Base-by-base conservation (phyloP, 2,329 filamentous ascomycete genomes). In the Achaetomium macrosporum region DNA sequence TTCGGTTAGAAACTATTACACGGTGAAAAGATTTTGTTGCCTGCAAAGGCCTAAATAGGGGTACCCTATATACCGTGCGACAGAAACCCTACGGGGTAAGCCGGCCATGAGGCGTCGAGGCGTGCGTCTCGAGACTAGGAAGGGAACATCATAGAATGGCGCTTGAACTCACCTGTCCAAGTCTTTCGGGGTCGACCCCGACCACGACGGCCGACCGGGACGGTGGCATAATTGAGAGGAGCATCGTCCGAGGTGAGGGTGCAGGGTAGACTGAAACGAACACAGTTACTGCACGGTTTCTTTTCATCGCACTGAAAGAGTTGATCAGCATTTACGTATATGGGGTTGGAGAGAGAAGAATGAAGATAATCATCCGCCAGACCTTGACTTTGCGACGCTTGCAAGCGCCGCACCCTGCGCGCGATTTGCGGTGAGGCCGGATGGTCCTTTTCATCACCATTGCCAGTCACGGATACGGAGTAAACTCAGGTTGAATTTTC, bases 361-460 rank as follows among this genome's bases (percentile, higher is more conserved):
- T 5, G 20, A 42, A 42, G 6, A 17, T 16, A 42, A 25, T 16
- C 17, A 25, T 25, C 4, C 25, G 25, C 25, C 25, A 25, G 7
- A 50, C 48, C 48, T 50, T 50, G 12, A 50, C 48, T 40, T 50
- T 50, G 33, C 48, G 41, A 12, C 48, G 48, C 31, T 50, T 50
- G 17, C 48, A 50, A n/a, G n/a, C 2, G 12, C 33, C 15, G 41
- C 48, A 50, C n/a, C 48, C 41, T 3, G 20, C 16, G 33, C 48
- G 48, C n/a, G 48, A 50, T 40, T 50, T 50, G 2, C 48, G 31
- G 41, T 50, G 48, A 13, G 48, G 49, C 15, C 49, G 42, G 9
- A 51, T 51, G 16, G 49, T 35, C 36, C 35, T 44, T 16, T 31
- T 51, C 4, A 7, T 7, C 25, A 25, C 25, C 25, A 25, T 25